Conservation (phyloP, 1,139 yeast species). For the Candida gigantensis region DNA sequence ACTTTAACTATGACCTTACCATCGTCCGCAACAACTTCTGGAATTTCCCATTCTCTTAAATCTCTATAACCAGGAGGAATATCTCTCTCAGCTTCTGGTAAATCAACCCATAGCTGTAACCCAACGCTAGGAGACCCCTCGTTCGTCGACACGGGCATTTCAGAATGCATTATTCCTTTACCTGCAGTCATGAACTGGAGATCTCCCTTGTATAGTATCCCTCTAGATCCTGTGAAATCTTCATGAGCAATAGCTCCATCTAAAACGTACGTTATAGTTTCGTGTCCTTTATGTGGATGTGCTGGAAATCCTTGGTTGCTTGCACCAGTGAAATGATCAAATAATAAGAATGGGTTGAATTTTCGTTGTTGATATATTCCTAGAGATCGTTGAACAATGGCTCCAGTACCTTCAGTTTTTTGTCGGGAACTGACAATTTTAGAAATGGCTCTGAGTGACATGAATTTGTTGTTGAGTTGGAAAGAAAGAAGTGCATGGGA, state of each 20-base stretch:
- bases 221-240: conserved; percentile 84
- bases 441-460: conserved; percentile 49
- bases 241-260: conserved; percentile 86
- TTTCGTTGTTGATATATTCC: conserved; percentile 56
- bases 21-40: conserved; percentile 59
- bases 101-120: conserved; percentile 89
- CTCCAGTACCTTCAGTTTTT: conserved; percentile 90
- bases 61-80: conserved; percentile 81
- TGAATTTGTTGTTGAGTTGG: too few species aligned
- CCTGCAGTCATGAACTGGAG: conserved; percentile 97
- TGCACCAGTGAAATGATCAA: conserved; percentile 57
- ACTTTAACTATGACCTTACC: conserved; percentile 71
- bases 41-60: conserved; percentile 69
- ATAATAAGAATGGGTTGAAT: conserved; percentile 80
- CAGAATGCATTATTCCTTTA: conserved; percentile 81
- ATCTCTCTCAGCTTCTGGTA: conserved; percentile 69
- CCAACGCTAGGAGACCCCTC: conserved; percentile 65
- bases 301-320: conserved; percentile 82
- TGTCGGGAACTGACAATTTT: conserved; percentile 67
- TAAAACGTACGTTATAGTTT: conserved; percentile 75
- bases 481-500: too few species aligned
- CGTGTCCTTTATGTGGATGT: conserved; percentile 93
- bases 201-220: conserved; percentile 80
- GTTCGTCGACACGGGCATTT: conserved; percentile 69
- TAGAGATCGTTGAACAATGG: conserved; percentile 77